Evolutionary conservation across 306 rosid species (phyloP).

Genomic region (Vachellia collinsii): DNA sequence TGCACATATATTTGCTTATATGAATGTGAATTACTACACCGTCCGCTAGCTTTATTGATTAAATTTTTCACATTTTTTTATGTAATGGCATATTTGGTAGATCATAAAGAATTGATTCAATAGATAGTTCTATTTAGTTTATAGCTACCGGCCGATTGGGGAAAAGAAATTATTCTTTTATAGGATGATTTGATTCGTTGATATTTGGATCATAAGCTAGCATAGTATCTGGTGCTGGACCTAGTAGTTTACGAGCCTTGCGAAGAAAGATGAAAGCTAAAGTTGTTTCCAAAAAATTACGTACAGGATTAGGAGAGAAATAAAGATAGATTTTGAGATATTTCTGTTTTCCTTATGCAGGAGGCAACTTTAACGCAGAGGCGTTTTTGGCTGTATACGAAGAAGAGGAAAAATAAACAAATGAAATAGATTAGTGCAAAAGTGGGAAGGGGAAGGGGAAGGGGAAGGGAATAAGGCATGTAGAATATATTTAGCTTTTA

Average conservation of each 20-base stretch:
- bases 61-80: neutral
- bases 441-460: neutral
- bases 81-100: neutral
- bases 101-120: neutral
- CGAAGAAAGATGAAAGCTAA: neutral
- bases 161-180: neutral
- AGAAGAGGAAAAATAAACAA: neutral
- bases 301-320: neutral
- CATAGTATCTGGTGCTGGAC: neutral
- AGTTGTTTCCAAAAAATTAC: neutral
- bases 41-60: neutral
- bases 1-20: neutral
- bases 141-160: neutral
- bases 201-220: constrained; percentile 1
- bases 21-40: neutral
- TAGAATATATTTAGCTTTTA: neutral
- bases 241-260: neutral
- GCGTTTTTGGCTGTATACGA: neutral
- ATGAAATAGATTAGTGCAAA: neutral
- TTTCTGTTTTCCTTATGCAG: neutral
- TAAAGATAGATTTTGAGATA: neutral
- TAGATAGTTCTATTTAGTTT: neutral
- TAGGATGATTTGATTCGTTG: constrained; percentile 2
- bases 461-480: neutral
- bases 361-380: neutral